Evolutionary conservation across 441 rosid genomes (phyloP).

Genomic region (Lepidium campestre): DNA sequence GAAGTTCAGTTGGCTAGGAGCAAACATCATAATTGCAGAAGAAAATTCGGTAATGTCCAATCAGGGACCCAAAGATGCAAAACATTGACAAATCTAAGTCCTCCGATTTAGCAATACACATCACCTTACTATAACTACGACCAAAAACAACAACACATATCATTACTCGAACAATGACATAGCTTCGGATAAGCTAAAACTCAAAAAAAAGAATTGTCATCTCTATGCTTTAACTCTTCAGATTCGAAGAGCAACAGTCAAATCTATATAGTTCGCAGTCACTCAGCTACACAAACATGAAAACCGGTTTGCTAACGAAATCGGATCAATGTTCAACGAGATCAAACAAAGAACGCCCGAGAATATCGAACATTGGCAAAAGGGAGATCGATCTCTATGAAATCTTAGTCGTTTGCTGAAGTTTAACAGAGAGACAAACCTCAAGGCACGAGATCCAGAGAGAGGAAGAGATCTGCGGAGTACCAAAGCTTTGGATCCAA

Average conservation of each 20-base stretch:
- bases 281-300: conserved; percentile 4
- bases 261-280: conserved; percentile 5
- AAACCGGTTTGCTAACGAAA: background rate
- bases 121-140: background rate
- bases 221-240: background rate
- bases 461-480: conserved; percentile 15
- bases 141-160: background rate
- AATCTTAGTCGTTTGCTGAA: background rate
- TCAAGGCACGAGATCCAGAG: conserved; percentile 18
- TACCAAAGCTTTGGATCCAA: background rate
- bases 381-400: conserved; percentile 2
- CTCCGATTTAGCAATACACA: conserved; percentile 11
- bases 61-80: background rate
- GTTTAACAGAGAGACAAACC: conserved; percentile 20
- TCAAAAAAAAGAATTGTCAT: background rate
- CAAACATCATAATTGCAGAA: background rate
- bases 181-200: background rate
- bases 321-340: conserved; percentile 13
- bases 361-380: conserved; percentile 9
- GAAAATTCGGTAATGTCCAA: background rate
- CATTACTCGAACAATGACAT: background rate
- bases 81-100: background rate
- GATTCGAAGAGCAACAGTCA: background rate
- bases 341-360: background rate
- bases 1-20: background rate